Evolutionary conservation across 2,329 filamentous ascomycete genomes (phyloP), one percentile per base, ranked within the genome.

Genomic region (Tolypocladium cylindrosporum): DNA sequence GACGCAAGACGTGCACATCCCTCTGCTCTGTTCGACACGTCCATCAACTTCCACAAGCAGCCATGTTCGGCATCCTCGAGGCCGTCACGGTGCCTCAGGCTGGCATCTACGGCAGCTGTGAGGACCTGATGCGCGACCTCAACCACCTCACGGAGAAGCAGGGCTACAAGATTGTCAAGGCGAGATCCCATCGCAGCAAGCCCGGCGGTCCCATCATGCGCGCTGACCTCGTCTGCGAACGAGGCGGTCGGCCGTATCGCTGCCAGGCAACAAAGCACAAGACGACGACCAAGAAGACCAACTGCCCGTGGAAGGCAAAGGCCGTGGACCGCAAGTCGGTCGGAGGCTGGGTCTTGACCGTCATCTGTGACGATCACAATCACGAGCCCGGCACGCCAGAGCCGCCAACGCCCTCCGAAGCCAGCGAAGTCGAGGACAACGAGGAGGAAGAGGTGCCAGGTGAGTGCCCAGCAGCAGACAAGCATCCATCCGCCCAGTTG

Each of bases 101-200:
- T 40, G 71, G 66, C 58, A 66, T 75, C 57, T 77, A 70, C 60
- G 63, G 63, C 56, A 69, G 71, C n/a, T 76, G 73, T 60, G 75
- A 77, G 19, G 74, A 76, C 16, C 68, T 77, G 27, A 74, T 77
- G 61, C 66, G 67, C 48, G 68, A 74, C 41, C 67, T 77, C 43
- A 75, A 71, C 60, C 66, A 68, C 55, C 72, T 71, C 40, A 76
- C 76, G 69, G 68, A 73, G 58, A 75, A 74, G 62, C 71, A 77
- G 58, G 75, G 75, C 59, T 77, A 76, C 71, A 76, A 76, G 61
- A 72, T 77, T 57, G 75, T 77, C 67, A 77, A 76, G 64, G 69
- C 72, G 37, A 69, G 75, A 59, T 76, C 74, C 34, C 74, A 77
- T 63, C 73, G 74, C 59, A 69, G 71, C 59, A 71, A 73, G 55